Base-by-base conservation (phyloP, 2,329 filamentous ascomycete genomes). In the Scortechinia acanthostroma region DNA sequence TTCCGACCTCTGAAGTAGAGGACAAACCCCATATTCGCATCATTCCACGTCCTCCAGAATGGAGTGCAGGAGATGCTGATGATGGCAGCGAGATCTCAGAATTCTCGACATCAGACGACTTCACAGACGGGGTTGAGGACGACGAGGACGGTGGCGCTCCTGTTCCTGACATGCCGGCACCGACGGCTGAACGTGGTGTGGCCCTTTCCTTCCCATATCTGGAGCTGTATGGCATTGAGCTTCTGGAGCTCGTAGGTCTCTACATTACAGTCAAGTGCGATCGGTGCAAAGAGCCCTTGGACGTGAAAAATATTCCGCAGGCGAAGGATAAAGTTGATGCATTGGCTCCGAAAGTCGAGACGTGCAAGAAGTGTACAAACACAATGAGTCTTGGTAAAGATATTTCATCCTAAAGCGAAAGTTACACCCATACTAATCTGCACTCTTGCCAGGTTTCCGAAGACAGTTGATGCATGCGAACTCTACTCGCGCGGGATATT, bases 11-110 rank as follows among this genome's bases (percentile, higher is more conserved):
- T 30, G 25, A n/a, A 15, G 57, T 58, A 5, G 64, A 69, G 42
- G 80, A 77, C 21, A 77, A 73, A 46, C 72, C 73, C 23, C 87
- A 91, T 55, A 65, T 93, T 43, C 76, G 83, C 48, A 66, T 86
- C 47, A 88, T 93, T 45, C 77, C 85, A 10, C 73, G 87, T 4
- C 88, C 88, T 6, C 85, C 86, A 0, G 88, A 94, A 60, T 94
- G 88, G 88, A 62, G 62, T 21, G 56, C 66, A 14, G 59, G 67
- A 2, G 67, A 68, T n/a, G 68, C 70, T 6, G 10, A 40, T 6
- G 17, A 17, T 40, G 35, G 35, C 3, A 66, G 68, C 3, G 63
- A 60, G 10, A 60, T 57, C 2, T 64, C 64, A 13, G 71, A 73
- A 35, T 69, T 71, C 17, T 15, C 35, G 6, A 70, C 69, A 1